Evolutionary conservation across 116 monocot species (phyloP), one percentile per base, ranked within the genome.

Genomic region (Phalaenopsis hybrid): DNA sequence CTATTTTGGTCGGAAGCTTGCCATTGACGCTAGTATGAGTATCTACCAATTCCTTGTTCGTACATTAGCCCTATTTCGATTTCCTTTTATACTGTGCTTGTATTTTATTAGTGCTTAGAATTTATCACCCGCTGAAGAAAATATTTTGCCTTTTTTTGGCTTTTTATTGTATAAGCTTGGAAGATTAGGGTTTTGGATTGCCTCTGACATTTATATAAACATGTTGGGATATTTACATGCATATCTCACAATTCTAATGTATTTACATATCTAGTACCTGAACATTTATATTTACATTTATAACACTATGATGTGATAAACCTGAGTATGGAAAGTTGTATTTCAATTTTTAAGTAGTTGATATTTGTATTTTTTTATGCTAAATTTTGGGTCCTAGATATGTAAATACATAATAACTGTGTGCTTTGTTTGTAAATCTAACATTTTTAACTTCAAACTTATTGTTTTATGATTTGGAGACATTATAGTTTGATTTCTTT

Each of bases 11-110:
- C 95, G 98, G 18, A 92, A 93, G 87, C 93, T 99, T 80, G 93
- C 95, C 61, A 84, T 98, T 77, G 98, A 99, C 79, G 95, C 98
- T 83, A 95, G 95, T 91, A 99, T 99, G 98, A 95, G 98, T 88
- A 99, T 99, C 85, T 99, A 99, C 88, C 98, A 99, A 86, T 99
- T 99, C 83, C 92, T 99, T 37, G 98, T 98, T 48, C 65, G 85
- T 85, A 48, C 48, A 20, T 7, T 25, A 16, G 8, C 59, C 69
- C 69, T 31, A 45, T 75, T 44, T 77, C 12, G 25, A 25, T 28
- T 28, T 55, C 58, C 23, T 63, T 69, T 78, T 61, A 17, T 44
- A 23, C 11, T 73, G 8, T 25, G 18, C 7, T 21, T 65, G 21
- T 55, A 55, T 15, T 15, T 55, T 55, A 15, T 2, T 4, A 55